Percentiles rank a stretch among this genome's conserved stretches.
phyloP scores from a whole-genome alignment of 805 yeast species.

The Komagataella phaffii region DNA sequence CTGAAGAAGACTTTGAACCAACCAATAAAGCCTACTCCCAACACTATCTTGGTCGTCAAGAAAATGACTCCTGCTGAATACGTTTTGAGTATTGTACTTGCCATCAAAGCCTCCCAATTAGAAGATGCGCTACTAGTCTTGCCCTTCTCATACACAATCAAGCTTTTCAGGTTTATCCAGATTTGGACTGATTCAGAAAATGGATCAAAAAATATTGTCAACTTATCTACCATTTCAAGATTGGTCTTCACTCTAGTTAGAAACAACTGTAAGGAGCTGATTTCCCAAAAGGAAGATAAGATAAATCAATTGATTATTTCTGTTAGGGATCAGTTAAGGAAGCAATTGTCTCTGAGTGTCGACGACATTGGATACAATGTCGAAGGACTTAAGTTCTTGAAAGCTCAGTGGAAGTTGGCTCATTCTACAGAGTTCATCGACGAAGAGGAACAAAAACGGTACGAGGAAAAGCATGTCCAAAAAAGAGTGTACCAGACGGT shows the following conservation, averaged over 20 bases:
- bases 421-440: constrained; percentile 70
- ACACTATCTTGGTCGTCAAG: constrained; percentile 65
- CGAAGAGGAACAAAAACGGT: constrained; percentile 39
- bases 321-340: constrained; percentile 51
- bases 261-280: constrained; percentile 68
- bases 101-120: constrained; percentile 71
- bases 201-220: constrained; percentile 27
- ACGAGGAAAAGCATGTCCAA: constrained; percentile 40
- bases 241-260: constrained; percentile 64
- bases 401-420: constrained; percentile 63
- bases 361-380: constrained; percentile 70
- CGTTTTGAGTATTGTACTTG: constrained; percentile 56
- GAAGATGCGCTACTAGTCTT: constrained; percentile 88
- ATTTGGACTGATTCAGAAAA: constrained; percentile 48
- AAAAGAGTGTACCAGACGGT: constrained; percentile 53
- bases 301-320: constrained; percentile 51
- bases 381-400: constrained; percentile 65
- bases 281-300: constrained; percentile 48
- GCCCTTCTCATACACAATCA: constrained; percentile 74
- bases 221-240: constrained; percentile 55
- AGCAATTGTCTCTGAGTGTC: constrained; percentile 34
- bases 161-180: constrained; percentile 59
- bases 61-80: constrained; percentile 63
- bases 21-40: constrained; percentile 48
- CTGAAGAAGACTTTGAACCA: constrained; percentile 29